Evolutionary conservation across 441 rosid species (phyloP), one percentile per base, ranked within the genome.

Genomic region (Iberis amara): DNA sequence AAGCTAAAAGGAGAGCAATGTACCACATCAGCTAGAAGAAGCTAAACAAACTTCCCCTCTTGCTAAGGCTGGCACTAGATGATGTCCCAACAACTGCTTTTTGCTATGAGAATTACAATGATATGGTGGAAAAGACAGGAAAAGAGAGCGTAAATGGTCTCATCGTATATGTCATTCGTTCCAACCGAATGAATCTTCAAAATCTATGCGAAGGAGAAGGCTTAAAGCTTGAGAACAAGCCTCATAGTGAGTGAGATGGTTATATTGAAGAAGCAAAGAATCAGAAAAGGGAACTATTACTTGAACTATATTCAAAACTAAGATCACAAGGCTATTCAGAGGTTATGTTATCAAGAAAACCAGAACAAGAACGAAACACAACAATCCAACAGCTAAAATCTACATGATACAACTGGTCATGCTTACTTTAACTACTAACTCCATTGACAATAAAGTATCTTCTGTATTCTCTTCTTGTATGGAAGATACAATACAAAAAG

Each of bases 351-450:
- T 77, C 95, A 11, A 78, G 84, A 62, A 75, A 54, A 59, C 21
- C 21, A 18, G 1, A 18, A 18, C 3, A 18, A 18, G 21, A 18
- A 1, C 3, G 21, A 18, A 18, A 71, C 73, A 57, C 43, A 8
- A 71, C 80, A 11, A 13, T 9, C 0, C 64, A 79, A 52, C 65
- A 66, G 66, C 73, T 86, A 39, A 35, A 39, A 30, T 70, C 81
- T 51, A 70, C 73, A 31, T 91, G 95, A 53, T 84, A 76, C 57
- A 64, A 53, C 8, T 84, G 95, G 91, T 78, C 72, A 21, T 61
- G 61, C 12, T 50, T 80, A 35, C 15, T 54, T 3, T 18, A 18
- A 5, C 11, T 9, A 11, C 50, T 59, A 31, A 15, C 13, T 31
- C 36, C 50, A 15, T 23, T 47, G 27, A 39, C 27, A 39, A 31